phyloP scores from a whole-genome alignment of 257 asterid genomes.

The Handroanthus guayacan region DNA sequence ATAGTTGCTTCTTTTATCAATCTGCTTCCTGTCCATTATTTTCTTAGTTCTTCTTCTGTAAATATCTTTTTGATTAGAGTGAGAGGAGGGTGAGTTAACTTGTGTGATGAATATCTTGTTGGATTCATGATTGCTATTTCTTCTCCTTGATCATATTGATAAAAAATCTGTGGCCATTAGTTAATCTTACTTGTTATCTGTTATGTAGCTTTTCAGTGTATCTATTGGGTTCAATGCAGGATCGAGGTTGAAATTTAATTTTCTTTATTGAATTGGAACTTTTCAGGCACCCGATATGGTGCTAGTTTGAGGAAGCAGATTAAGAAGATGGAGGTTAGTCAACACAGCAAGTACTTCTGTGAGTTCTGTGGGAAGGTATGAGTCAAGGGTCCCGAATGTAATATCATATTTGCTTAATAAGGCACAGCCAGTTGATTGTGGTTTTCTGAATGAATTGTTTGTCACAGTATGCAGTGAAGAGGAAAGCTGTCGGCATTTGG shows the following conservation, averaged over 20 bases:
- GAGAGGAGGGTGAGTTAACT: not conserved
- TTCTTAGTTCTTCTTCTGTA: not conserved
- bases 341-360: constrained; percentile 44
- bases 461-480: constrained; percentile 66
- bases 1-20: not conserved
- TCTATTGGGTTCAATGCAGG: not conserved
- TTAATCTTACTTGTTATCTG: not conserved
- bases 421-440: not conserved
- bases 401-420: not conserved
- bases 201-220: not conserved
- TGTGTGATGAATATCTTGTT: not conserved
- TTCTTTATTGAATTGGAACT: not conserved
- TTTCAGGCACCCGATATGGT: constrained; percentile 72
- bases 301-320: constrained; percentile 50
- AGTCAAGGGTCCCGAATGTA: not conserved
- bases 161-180: not conserved
- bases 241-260: not conserved
- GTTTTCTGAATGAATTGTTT: not conserved
- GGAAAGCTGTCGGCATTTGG: constrained; percentile 72
- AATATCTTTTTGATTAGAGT: not conserved
- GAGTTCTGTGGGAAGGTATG: constrained; percentile 53
- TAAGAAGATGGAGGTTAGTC: constrained; percentile 43
- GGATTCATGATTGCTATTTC: not conserved
- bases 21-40: no score
- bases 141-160: not conserved